These are phyloP conservation scores for Dalechampia spathulata DNA, from an alignment of 441 rosid genomes.

Conservation along the genomic window DNA sequence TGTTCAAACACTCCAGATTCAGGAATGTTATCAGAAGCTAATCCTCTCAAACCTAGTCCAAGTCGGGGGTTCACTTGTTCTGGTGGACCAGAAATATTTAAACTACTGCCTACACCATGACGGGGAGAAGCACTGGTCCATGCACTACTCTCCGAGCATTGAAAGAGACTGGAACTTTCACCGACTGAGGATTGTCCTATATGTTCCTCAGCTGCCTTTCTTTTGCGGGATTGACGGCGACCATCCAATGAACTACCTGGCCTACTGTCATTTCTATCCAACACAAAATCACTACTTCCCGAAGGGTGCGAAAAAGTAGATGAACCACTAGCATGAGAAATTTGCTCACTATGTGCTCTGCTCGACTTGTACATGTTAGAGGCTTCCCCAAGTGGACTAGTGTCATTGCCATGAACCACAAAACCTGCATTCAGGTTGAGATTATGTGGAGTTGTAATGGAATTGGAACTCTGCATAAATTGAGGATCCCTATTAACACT, in stretches of 20 bases:
- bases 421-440: constrained; percentile 57
- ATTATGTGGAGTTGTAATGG: constrained; percentile 35
- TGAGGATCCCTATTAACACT: constrained; percentile 25
- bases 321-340: constrained; percentile 23
- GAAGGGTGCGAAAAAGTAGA: constrained; percentile 30
- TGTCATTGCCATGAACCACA: constrained; percentile 34
- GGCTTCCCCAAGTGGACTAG: constrained; percentile 32
- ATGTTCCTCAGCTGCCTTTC: constrained; percentile 69
- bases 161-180: constrained; percentile 50
- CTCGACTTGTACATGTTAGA: constrained; percentile 32
- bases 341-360: constrained; percentile 27
- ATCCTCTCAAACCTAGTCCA: constrained; percentile 39
- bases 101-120: constrained; percentile 32
- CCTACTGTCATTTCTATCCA: constrained; percentile 36
- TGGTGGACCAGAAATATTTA: constrained; percentile 34
- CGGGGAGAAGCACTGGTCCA: constrained; percentile 33
- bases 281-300: constrained; percentile 31
- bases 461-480: constrained; percentile 28
- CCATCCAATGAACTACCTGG: constrained; percentile 49
- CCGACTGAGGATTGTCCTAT: constrained; percentile 54
- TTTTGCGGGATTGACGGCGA: constrained; percentile 59
- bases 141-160: constrained; percentile 43
- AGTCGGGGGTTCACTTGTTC: constrained; percentile 42
- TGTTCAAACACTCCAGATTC: constrained; percentile 25
- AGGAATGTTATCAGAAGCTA: constrained; percentile 30